Evolutionary conservation across 352 stramenopile species (phyloP).

Genomic region (Globisporangium polare): DNA sequence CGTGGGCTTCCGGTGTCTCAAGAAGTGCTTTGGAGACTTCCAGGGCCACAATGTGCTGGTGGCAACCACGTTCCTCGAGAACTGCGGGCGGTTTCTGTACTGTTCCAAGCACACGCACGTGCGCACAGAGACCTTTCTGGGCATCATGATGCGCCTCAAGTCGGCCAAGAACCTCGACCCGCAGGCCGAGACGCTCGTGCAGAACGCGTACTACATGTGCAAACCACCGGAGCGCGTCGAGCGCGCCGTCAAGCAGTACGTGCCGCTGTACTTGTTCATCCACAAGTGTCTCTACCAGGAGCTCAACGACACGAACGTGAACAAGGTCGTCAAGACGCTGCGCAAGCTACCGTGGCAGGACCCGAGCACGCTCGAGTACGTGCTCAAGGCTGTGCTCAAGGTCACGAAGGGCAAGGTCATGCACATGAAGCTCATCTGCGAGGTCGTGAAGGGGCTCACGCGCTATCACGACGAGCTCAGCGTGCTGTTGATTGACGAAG

Average conservation of each 20-base stretch:
- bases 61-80: slow-evolving; percentile 95
- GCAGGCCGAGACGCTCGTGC: slow-evolving; percentile 84
- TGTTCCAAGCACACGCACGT: slow-evolving; percentile 92
- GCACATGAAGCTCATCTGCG: slow-evolving; percentile 84
- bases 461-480: slow-evolving; percentile 89
- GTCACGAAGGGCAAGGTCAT: slow-evolving; percentile 88
- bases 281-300: slow-evolving; percentile 88
- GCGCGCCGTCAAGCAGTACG: slow-evolving; percentile 73
- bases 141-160: slow-evolving; percentile 95
- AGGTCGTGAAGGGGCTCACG: slow-evolving; percentile 83
- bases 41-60: slow-evolving; percentile 95
- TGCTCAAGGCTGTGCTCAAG: slow-evolving; percentile 92
- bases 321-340: slow-evolving; percentile 93
- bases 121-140: slow-evolving; percentile 88
- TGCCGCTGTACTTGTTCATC: slow-evolving; percentile 91
- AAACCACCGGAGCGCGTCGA: slow-evolving; percentile 85
- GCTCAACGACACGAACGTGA: slow-evolving; percentile 73
- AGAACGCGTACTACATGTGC: slow-evolving; percentile 93
- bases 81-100: slow-evolving; percentile 95
- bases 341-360: slow-evolving; percentile 91
- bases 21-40: slow-evolving; percentile 95
- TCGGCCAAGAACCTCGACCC: slow-evolving; percentile 90
- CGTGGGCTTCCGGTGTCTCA: slow-evolving; percentile 91
- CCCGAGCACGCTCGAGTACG: slow-evolving; percentile 43
- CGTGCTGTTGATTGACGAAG: slow-evolving; percentile 90